phyloP scores from a whole-genome alignment of 306 rosid species.

The Fagus crenata region DNA sequence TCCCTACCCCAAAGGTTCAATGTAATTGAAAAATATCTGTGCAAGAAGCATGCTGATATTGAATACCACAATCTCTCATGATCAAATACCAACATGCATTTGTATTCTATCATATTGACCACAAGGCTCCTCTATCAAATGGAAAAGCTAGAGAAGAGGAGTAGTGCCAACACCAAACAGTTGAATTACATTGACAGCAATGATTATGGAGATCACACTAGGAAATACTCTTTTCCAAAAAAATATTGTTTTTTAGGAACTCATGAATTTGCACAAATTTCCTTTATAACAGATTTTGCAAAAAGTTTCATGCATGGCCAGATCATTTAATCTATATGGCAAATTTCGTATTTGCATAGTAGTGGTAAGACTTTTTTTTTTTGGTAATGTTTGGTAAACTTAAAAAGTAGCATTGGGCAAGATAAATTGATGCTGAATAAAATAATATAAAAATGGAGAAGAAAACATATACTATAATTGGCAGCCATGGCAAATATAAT shows the following conservation, averaged over 20 bases:
- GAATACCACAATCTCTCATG: neutral
- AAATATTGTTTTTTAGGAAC: no score
- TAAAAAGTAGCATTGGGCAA: no score
- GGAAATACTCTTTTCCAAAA: no score
- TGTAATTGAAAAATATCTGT: no score
- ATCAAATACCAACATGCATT: neutral
- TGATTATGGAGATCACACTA: no score
- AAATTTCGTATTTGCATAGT: neutral
- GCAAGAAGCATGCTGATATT: neutral
- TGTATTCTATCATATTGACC: neutral
- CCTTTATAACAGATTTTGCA: no score
- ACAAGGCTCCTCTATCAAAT: neutral
- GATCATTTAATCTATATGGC: neutral
- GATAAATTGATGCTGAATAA: no score
- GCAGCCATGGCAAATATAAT: neutral
- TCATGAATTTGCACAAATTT: no score
- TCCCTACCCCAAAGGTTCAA: no score
- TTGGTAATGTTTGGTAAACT: neutral
- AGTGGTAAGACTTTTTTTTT: neutral
- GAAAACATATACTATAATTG: neutral
- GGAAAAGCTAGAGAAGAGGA: neutral
- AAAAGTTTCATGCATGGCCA: neutral
- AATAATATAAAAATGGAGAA: no score
- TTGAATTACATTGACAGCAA: no score
- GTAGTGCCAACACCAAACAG: no score